phyloP scores from a whole-genome alignment of 2,329 filamentous ascomycete species.

The Plenodomus lindquistii region DNA sequence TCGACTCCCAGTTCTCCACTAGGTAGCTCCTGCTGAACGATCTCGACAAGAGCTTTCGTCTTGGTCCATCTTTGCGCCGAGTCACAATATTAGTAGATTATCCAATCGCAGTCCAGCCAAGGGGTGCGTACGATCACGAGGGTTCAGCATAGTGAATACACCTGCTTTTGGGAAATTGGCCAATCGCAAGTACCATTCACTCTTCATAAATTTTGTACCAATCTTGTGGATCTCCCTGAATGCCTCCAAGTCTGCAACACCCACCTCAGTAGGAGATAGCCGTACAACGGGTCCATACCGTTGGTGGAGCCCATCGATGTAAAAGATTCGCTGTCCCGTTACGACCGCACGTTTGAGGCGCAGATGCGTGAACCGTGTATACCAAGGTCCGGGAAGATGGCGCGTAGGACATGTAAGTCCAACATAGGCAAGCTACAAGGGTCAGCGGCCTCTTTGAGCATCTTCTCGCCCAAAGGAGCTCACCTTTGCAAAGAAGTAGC shows the following conservation, averaged over 20 bases:
- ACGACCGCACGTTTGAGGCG: conserved; percentile 45
- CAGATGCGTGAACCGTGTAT: conserved; percentile 40
- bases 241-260: conserved; percentile 31
- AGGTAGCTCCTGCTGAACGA: conserved; percentile 44
- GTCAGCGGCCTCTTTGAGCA: not conserved
- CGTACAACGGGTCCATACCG: conserved; percentile 38
- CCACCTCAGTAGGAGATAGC: conserved; percentile 36
- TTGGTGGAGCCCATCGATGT: conserved; percentile 45
- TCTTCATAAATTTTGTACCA: conserved; percentile 33
- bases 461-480: not conserved
- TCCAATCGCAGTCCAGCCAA: not conserved
- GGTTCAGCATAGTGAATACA: conserved; percentile 45
- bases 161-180: conserved; percentile 31
- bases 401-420: conserved; percentile 33
- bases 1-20: conserved; percentile 42
- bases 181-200: conserved; percentile 29
- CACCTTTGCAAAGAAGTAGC: not conserved
- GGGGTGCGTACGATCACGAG: conserved; percentile 22
- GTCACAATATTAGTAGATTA: not conserved
- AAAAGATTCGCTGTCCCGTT: conserved; percentile 44
- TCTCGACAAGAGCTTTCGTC: conserved; percentile 42
- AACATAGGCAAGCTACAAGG: conserved; percentile 20
- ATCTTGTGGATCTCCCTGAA: conserved; percentile 39
- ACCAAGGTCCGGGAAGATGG: conserved; percentile 36
- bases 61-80: conserved; percentile 22